Conservation (phyloP, 148 eudicot genomes). For the Chenopodium formosanum region DNA sequence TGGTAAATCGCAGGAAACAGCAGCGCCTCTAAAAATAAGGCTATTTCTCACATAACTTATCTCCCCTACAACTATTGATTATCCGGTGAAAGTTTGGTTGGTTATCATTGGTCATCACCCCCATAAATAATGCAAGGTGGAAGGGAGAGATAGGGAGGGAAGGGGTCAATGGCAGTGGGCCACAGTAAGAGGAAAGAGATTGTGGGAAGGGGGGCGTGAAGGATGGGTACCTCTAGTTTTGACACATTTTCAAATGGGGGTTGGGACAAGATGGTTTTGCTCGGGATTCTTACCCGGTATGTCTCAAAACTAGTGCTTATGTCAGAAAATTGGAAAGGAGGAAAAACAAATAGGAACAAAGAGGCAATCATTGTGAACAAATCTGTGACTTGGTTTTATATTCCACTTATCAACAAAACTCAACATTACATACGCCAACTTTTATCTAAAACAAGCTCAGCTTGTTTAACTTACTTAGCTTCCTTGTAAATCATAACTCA, state of each 20-base stretch:
- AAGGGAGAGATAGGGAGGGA: neutral
- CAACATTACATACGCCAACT: neutral
- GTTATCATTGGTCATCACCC: neutral
- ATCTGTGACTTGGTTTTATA: neutral
- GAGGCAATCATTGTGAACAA: neutral
- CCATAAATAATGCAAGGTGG: neutral
- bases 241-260: too few species aligned
- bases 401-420: neutral
- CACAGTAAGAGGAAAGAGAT: neutral
- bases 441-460: neutral
- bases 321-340: neutral
- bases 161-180: neutral
- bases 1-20: neutral
- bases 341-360: neutral
- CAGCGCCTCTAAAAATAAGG: neutral
- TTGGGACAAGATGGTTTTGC: too few species aligned
- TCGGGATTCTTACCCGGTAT: too few species aligned
- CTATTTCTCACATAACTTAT: neutral
- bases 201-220: too few species aligned
- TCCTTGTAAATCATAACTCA: neutral
- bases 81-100: neutral
- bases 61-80: neutral
- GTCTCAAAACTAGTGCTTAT: too few species aligned
- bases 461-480: neutral
- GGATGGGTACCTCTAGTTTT: too few species aligned